Evolutionary conservation across 2,329 filamentous ascomycete genomes (phyloP).

Genomic region (Pestalotiopsis fici): DNA sequence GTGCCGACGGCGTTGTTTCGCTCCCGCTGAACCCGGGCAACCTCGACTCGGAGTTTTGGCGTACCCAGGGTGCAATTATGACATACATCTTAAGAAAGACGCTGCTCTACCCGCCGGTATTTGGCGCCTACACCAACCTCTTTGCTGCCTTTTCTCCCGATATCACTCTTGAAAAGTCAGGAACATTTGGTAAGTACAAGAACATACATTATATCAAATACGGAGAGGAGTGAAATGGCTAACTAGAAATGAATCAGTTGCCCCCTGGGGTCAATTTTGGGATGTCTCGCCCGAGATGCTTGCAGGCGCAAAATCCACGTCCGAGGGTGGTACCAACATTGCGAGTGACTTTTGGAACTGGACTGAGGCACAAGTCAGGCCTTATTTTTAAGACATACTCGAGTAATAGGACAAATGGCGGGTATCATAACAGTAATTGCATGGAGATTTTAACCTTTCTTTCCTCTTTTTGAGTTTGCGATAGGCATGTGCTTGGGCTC

Average conservation of each 20-base stretch:
- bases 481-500: neutral
- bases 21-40: constrained; percentile 28
- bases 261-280: constrained; percentile 46
- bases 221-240: neutral
- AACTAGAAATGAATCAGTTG: constrained; percentile 25
- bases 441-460: neutral
- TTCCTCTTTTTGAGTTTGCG: neutral
- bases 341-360: constrained; percentile 44
- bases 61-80: constrained; percentile 17
- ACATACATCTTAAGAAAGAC: neutral
- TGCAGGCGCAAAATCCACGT: constrained; percentile 27
- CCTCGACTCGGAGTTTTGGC: constrained; percentile 26
- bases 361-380: constrained; percentile 39
- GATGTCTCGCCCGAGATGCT: constrained; percentile 33
- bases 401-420: neutral
- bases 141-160: constrained; percentile 39
- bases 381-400: constrained; percentile 20
- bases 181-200: constrained; percentile 26
- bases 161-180: constrained; percentile 31
- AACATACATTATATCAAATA: neutral
- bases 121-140: constrained; percentile 43
- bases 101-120: constrained; percentile 19
- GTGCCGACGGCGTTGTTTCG: constrained; percentile 20
- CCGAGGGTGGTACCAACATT: constrained; percentile 37
- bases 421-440: neutral